Conservation (phyloP, 108 stramenopile genomes). For the Asterionellopsis glacialis region DNA sequence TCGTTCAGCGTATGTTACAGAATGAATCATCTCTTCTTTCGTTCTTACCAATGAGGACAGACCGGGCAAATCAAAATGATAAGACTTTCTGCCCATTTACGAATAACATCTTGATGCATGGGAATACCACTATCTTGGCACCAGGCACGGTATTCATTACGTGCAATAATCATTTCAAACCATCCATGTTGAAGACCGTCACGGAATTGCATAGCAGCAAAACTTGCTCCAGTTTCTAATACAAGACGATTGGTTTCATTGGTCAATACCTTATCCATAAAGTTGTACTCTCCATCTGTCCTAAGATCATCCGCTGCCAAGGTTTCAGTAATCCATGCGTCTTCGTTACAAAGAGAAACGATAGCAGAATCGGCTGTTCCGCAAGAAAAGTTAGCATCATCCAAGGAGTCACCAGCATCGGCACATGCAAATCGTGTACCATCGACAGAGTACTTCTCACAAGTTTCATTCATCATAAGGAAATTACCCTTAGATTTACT, state of each 20-base stretch:
- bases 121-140: constrained; percentile 77
- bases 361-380: constrained; percentile 90
- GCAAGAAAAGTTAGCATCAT: constrained; percentile 97
- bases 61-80: constrained; percentile 88
- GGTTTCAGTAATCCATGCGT: constrained; percentile 79
- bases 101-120: constrained; percentile 79
- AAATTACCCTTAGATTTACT: constrained; percentile 98
- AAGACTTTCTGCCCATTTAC: constrained; percentile 65
- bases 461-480: constrained; percentile 90
- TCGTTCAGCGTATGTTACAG: constrained; percentile 1
- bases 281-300: constrained; percentile 52
- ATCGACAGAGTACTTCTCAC: constrained; percentile 83
- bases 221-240: constrained; percentile 48
- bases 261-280: constrained; percentile 85
- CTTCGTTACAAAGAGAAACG: constrained; percentile 83
- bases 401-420: constrained; percentile 94
- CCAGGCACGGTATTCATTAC: constrained; percentile 92
- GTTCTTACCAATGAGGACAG: constrained; percentile 85
- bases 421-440: constrained; percentile 93
- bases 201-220: constrained; percentile 80
- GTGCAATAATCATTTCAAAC: constrained; percentile 87
- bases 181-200: constrained; percentile 92
- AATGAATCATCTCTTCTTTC: constrained; percentile 10
- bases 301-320: constrained; percentile 48
- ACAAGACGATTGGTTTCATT: constrained; percentile 90